Evolutionary conservation across 176 grass and related monocot species (phyloP), one percentile per base, ranked within the genome.

Genomic region (Aegilops bicornis): DNA sequence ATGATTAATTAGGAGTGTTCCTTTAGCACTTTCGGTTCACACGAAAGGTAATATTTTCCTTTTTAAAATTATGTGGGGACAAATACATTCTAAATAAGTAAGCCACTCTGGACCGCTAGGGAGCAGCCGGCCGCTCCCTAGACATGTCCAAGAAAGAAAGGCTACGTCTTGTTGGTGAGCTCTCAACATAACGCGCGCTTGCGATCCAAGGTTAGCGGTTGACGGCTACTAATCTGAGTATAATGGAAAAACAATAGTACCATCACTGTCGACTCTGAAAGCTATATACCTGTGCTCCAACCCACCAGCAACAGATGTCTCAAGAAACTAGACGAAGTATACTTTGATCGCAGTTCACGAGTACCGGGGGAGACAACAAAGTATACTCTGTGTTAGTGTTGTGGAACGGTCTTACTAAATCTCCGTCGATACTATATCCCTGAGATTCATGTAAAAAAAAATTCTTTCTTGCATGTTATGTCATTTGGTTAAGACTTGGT

Each of bases 311-410:
- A 43, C 70, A 45, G 12, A 73, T 73, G 70, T 73, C 70, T 4
- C 11, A 73, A 47, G 6, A 73, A 70, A 27, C n/a, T 45, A 3
- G 70, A 73, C n/a, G 16, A 37, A 5, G 11, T 17, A 17, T 74
- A 48, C 71, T 73, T 73, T 14, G 70, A 73, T 73, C 11, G 71
- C 40, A 74, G 22, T 29, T 74, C 40, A 74, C 71, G 17, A 75
- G 72, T 75, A 29, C 24, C 42, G 72, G 24, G 72, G 72, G 23
- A 75, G n/a, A 75, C 14, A 42, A 22, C 68, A 30, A 47, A 13
- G 72, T 3, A 54, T 30, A 25, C 6, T 30, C 63, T 31, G 30
- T 3, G 30, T 3, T 31, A 31, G 30, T 31, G 2, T 31, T 31
- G 30, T 31, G 30, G 30, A 31, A 31, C 30, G 3, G 30, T 31